These are phyloP conservation scores for Claviceps sp. DNA, from an alignment of 2,329 filamentous ascomycete species.

Conservation along the genomic window DNA sequence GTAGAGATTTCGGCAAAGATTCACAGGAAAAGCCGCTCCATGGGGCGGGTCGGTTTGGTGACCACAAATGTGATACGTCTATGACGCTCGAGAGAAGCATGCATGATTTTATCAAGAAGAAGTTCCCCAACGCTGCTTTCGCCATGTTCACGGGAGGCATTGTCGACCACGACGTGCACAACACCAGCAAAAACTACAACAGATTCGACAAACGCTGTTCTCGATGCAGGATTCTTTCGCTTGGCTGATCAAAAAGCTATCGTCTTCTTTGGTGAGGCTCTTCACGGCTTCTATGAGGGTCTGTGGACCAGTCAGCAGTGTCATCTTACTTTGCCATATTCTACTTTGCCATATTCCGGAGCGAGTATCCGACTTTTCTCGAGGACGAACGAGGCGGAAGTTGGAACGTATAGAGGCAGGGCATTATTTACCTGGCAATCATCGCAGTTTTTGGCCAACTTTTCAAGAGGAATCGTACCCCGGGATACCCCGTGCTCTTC, in stretches of 20 bases:
- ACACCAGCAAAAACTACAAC: conserved; percentile 23
- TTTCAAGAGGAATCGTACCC: neutral
- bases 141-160: conserved; percentile 47
- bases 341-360: too few species aligned
- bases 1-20: conserved; percentile 32
- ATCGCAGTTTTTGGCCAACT: neutral
- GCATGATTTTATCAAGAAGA: conserved; percentile 33
- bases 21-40: conserved; percentile 28
- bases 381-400: neutral
- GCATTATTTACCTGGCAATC: conserved; percentile 3
- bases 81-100: conserved; percentile 37
- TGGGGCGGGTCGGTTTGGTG: conserved; percentile 37
- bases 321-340: neutral
- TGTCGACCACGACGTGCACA: conserved; percentile 36
- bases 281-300: conserved; percentile 20
- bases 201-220: conserved; percentile 10
- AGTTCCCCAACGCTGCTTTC: conserved; percentile 34
- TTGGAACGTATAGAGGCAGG: neutral
- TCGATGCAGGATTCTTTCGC: conserved; percentile 16
- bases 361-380: neutral
- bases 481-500: neutral
- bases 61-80: conserved; percentile 38
- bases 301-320: neutral
- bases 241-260: conserved; percentile 21
- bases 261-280: conserved; percentile 25